A percentile compares a stretch with the other conserved stretches of the same genome.
Evolutionary conservation across 176 grass and related monocot species (phyloP).

Genomic region (Urochloa ruziziensis): DNA sequence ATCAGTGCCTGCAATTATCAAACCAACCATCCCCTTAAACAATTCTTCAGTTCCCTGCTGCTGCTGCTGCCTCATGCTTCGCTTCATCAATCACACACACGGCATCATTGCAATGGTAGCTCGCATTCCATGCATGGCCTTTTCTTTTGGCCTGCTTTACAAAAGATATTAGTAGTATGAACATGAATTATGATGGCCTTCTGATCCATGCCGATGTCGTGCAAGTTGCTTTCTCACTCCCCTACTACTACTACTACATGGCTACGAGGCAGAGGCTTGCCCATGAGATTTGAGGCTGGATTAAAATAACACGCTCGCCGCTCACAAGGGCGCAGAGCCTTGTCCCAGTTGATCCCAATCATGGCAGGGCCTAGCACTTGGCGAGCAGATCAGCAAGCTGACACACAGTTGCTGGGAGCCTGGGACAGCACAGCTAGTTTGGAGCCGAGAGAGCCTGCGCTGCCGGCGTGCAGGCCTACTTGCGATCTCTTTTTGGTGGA

Average conservation of each 20-base stretch:
- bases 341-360: constrained; percentile 28
- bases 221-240: constrained; percentile 44
- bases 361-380: no score
- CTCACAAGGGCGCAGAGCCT: constrained; percentile 24
- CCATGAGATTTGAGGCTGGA: not conserved
- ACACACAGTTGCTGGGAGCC: not conserved
- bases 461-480: constrained; percentile 3
- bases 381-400: constrained; percentile 12
- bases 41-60: not conserved
- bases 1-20: constrained; percentile 34
- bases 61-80: constrained; percentile 8
- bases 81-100: constrained; percentile 7
- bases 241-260: not conserved
- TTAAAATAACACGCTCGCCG: constrained; percentile 19
- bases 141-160: constrained; percentile 14
- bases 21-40: constrained; percentile 27
- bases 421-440: constrained; percentile 18
- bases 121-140: not conserved
- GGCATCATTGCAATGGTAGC: not conserved
- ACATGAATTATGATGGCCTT: not conserved
- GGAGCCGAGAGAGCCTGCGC: not conserved
- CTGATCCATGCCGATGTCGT: not conserved
- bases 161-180: not conserved
- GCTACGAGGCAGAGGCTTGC: not conserved
- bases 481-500: not conserved